Conservation (phyloP, 2,329 filamentous ascomycete species). For the Ophiostoma populinum region DNA sequence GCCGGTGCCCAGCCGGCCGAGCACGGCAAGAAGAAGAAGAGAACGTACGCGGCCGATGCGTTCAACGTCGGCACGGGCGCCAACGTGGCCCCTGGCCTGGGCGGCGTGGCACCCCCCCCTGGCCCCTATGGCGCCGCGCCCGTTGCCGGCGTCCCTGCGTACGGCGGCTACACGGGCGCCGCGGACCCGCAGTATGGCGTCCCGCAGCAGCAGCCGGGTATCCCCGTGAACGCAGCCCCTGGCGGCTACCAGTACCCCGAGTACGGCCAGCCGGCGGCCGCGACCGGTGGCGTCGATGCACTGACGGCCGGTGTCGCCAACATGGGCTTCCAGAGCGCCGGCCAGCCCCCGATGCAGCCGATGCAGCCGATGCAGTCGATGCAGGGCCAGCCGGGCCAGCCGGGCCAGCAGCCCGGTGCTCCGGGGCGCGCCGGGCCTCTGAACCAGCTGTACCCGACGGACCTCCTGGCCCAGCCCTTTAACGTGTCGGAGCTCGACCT, state of each 20-base stretch:
- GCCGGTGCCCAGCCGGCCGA: constrained; percentile 20
- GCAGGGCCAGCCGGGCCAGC: constrained; percentile 33
- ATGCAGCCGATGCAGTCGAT: constrained; percentile 32
- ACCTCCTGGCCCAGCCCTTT: constrained; percentile 83
- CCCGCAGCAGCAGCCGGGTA: constrained; percentile 16
- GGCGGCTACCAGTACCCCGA: constrained; percentile 54
- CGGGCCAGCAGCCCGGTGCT: constrained; percentile 25
- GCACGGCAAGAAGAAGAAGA: constrained; percentile 67
- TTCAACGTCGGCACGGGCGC: constrained; percentile 84
- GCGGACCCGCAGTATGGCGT: constrained; percentile 26
- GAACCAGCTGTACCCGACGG: constrained; percentile 84
- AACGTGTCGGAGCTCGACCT: constrained; percentile 84
- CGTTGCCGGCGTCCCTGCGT: constrained; percentile 26
- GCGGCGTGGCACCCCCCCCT: constrained; percentile 21
- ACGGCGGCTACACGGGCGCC: constrained; percentile 41
- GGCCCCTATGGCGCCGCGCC: constrained; percentile 31
- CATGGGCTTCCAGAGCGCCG: constrained; percentile 62
- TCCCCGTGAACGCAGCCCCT: constrained; percentile 25
- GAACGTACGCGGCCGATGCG: constrained; percentile 83
- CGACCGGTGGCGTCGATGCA: constrained; percentile 40
- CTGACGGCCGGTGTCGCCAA: constrained; percentile 74
- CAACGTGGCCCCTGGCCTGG: constrained; percentile 46
- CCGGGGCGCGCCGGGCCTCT: constrained; percentile 34
- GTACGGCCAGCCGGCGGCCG: constrained; percentile 35
- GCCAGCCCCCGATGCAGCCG: constrained; percentile 20